Percentiles rank a stretch among this genome's conserved stretches.
Conservation (phyloP, 768 basidiomycete genomes). For the Podaxis sp. region DNA sequence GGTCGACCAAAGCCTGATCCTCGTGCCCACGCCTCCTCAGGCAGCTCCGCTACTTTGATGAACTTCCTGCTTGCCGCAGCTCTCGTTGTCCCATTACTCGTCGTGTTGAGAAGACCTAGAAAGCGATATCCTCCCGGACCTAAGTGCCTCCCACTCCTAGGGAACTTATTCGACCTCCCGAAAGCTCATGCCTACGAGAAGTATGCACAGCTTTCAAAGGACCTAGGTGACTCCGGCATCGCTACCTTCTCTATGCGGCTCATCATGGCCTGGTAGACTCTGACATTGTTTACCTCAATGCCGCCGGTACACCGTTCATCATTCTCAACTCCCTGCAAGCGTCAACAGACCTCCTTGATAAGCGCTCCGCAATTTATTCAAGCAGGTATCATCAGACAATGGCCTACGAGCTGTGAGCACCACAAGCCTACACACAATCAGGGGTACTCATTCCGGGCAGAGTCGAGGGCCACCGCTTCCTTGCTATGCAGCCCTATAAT, state of each 20-base stretch:
- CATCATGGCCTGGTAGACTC: not conserved
- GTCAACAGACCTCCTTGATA: conserved; percentile 22
- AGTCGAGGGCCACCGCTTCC: not conserved
- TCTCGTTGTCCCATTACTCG: not conserved
- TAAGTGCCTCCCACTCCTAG: conserved; percentile 36
- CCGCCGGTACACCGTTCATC: conserved; percentile 18
- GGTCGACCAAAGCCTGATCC: no score
- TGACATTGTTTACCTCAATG: conserved; percentile 16
- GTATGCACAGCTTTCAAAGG: not conserved
- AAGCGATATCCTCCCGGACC: conserved; percentile 33
- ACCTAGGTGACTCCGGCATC: not conserved
- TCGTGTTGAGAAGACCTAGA: not conserved
- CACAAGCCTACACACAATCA: not conserved
- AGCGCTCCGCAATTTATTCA: conserved; percentile 20
- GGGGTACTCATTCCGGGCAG: not conserved
- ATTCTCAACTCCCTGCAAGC: conserved; percentile 22
- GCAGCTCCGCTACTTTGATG: not conserved
- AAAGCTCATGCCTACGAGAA: conserved; percentile 17
- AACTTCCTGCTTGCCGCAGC: not conserved
- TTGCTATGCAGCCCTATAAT: conserved; percentile 7
- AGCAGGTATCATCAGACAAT: conserved; percentile 4
- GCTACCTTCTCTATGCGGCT: not conserved
- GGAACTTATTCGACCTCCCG: conserved; percentile 45
- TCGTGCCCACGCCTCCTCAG: no score
- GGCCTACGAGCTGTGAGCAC: conserved; percentile 6